Evolutionary conservation across 805 yeast genomes (phyloP).

Genomic region (Candida ortonii): DNA sequence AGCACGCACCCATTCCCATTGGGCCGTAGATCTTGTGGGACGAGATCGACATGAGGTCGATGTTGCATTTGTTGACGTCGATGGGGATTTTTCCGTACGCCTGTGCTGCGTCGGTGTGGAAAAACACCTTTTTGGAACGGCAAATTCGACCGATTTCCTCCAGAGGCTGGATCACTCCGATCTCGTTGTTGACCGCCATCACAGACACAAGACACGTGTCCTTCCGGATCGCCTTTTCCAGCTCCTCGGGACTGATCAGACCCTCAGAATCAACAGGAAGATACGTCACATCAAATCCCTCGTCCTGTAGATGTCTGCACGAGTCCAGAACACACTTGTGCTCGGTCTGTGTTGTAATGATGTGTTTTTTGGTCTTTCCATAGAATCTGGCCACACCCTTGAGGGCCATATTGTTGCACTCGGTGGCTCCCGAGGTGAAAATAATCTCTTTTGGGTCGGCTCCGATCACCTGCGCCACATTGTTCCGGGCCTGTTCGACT

Average conservation of each 20-base stretch:
- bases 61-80: slow-evolving; percentile 90
- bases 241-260: slow-evolving; percentile 68
- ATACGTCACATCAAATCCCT: slow-evolving; percentile 94
- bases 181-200: slow-evolving; percentile 98
- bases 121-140: slow-evolving; percentile 82
- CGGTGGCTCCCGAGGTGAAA: slow-evolving; percentile 98
- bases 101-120: slow-evolving; percentile 98
- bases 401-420: slow-evolving; percentile 88
- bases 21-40: slow-evolving; percentile 98
- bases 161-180: slow-evolving; percentile 94
- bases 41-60: slow-evolving; percentile 89
- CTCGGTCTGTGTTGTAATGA: slow-evolving; percentile 94
- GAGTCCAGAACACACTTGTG: slow-evolving; percentile 99
- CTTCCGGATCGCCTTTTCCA: slow-evolving; percentile 80
- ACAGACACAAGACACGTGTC: slow-evolving; percentile 88
- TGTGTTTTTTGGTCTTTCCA: slow-evolving; percentile 83
- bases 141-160: slow-evolving; percentile 91
- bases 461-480: slow-evolving; percentile 78
- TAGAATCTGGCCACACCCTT: slow-evolving; percentile 97
- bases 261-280: slow-evolving; percentile 83
- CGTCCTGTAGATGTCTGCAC: slow-evolving; percentile 91
- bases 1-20: slow-evolving; percentile 94
- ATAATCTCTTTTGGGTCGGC: slow-evolving; percentile 97
- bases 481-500: slow-evolving; percentile 80
- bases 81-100: slow-evolving; percentile 92